phyloP scores from a whole-genome alignment of 2,329 filamentous ascomycete species.

The Stagonosporopsis cucurbitacearum region DNA sequence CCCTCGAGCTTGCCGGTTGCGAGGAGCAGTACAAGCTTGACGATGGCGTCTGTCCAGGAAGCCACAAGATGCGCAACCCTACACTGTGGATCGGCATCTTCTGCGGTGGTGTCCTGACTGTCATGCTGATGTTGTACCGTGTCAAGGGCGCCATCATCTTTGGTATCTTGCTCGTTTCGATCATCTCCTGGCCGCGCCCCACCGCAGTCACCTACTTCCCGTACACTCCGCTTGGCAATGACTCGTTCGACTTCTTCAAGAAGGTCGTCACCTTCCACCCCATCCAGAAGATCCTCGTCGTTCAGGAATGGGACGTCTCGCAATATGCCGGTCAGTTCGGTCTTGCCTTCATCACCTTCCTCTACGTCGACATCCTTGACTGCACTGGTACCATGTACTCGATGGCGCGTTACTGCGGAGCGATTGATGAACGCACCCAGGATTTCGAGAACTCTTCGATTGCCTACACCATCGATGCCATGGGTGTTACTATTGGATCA shows the following conservation, averaged over 20 bases:
- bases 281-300: constrained; percentile 72
- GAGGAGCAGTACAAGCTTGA: constrained; percentile 55
- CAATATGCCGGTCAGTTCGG: constrained; percentile 77
- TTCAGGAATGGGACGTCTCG: constrained; percentile 75
- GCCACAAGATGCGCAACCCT: constrained; percentile 79
- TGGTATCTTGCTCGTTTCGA: constrained; percentile 81
- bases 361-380: constrained; percentile 90
- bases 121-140: constrained; percentile 81
- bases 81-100: constrained; percentile 90
- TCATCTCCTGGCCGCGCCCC: constrained; percentile 84
- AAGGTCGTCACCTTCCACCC: constrained; percentile 84
- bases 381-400: constrained; percentile 86
- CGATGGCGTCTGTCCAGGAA: constrained; percentile 64
- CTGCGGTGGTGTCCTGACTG: constrained; percentile 80
- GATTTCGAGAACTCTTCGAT: constrained; percentile 87
- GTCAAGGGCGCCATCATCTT: constrained; percentile 86
- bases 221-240: constrained; percentile 70
- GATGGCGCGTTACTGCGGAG: constrained; percentile 83
- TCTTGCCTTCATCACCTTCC: constrained; percentile 83
- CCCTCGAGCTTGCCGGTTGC: constrained; percentile 79
- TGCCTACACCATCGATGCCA: constrained; percentile 83
- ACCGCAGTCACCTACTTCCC: constrained; percentile 84
- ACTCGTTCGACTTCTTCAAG: constrained; percentile 84
- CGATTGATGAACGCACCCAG: constrained; percentile 80
- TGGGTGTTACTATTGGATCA: constrained; percentile 81